Evolutionary conservation across 208 protist genomes (phyloP), one percentile per base, ranked within the genome.

Genomic region (Porcisia hertigi): DNA sequence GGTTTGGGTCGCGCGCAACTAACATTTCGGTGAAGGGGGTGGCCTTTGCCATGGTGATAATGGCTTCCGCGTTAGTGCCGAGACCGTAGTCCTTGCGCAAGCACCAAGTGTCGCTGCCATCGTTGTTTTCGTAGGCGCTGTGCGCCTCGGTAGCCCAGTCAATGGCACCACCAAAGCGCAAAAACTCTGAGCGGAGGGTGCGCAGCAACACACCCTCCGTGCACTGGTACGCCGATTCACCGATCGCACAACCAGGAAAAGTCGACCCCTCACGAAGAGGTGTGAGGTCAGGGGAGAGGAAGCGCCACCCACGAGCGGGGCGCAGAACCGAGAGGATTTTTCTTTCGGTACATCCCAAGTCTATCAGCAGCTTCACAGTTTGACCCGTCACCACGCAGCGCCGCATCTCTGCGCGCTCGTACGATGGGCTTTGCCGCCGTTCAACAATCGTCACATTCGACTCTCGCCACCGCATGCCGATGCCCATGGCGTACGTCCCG

Each of bases 381-480:
- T 94, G 87, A 16, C 85, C 79, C 0, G 90, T 92, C 18, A 93
- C 52, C 12, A 94, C 88, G 75, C 92, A 96, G 11, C 92, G 88
- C 12, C 85, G 84, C 25, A 72, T 25, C 62, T 79, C 60, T 1
- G 25, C 9, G 11, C 63, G 67, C 76, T 94, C 90, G 77, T 92
- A 92, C 34, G 80, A 59, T 6, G 92, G 92, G 47, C 79, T 77
- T 14, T 20, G 30, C 8, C 69, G 80, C 63, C 80, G 88, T 71
- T 96, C 90, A 20, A 96, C 71, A 49, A 96, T 81, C 14, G 76
- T 88, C 25, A 92, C 89, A 64, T 85, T 90, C 25, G 90, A 92
- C 79, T 96, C 92, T 36, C 90, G 77, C 90, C 92, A 96, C 11
- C 89, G 89, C 92, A 96, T 96, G 52, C 92, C 92, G 65, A 96